Evolutionary conservation across 176 grass and related monocot genomes (phyloP).

Genomic region (Chloris gayana): DNA sequence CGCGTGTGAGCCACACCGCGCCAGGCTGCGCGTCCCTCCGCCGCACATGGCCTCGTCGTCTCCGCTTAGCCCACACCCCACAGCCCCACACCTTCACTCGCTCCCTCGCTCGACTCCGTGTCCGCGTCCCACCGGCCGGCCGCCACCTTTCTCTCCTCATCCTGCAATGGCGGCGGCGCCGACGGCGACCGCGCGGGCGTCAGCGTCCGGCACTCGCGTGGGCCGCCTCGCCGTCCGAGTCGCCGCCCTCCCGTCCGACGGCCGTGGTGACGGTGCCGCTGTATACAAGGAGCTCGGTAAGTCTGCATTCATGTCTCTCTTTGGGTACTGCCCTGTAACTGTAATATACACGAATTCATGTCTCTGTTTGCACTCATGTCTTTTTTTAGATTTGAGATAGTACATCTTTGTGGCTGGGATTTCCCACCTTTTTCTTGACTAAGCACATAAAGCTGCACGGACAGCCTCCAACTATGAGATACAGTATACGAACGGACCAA

Average conservation of each 20-base stretch:
- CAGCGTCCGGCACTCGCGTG: not conserved
- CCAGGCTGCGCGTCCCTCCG: constrained; percentile 34
- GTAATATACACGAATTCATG: not conserved
- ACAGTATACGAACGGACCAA: not conserved
- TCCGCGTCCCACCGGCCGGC: not conserved
- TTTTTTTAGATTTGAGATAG: not conserved
- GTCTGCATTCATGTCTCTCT: not conserved
- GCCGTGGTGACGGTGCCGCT: constrained; percentile 39
- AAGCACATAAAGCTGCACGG: not conserved
- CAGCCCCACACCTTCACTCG: not conserved
- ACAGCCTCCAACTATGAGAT: not conserved
- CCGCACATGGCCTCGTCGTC: constrained; percentile 16
- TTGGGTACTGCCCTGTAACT: not conserved
- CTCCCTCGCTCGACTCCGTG: not conserved
- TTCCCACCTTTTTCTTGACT: not conserved
- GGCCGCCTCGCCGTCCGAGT: constrained; percentile 26
- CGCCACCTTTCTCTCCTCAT: not conserved
- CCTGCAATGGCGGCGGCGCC: constrained; percentile 14
- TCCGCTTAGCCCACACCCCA: not conserved
- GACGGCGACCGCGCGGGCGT: constrained; percentile 12
- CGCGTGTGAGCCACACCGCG: constrained; percentile 53
- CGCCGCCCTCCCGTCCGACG: constrained; percentile 36
- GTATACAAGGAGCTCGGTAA: constrained; percentile 52
- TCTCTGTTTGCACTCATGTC: too few relatives aligned
- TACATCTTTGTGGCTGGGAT: not conserved